Conservation (phyloP, 257 asterid species). For the Scutellaria galericulata region DNA sequence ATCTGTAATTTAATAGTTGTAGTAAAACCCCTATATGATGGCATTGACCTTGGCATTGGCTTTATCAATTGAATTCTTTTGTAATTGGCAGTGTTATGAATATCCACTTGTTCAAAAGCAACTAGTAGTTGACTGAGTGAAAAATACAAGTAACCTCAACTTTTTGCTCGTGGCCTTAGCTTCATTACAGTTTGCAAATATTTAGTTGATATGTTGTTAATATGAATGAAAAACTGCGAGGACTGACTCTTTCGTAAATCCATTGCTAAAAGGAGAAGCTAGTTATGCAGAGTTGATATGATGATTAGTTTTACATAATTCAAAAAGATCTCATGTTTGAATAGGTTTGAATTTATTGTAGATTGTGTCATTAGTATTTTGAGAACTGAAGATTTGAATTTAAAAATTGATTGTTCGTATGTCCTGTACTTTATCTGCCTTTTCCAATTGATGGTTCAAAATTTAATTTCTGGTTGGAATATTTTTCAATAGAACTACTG, state of each 20-base stretch:
- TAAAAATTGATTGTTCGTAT: background rate
- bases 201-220: slow-evolving; percentile 19
- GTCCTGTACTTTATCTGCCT: background rate
- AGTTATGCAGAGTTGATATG: background rate
- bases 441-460: background rate
- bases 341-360: background rate
- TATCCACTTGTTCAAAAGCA: background rate
- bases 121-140: background rate
- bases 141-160: background rate
- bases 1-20: background rate
- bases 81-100: background rate
- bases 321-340: slow-evolving; percentile 4
- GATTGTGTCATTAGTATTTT: slow-evolving; percentile 7
- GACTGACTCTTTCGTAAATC: background rate
- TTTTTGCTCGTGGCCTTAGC: background rate
- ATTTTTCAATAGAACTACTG: background rate
- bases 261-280: no score
- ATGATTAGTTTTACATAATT: background rate
- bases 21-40: background rate
- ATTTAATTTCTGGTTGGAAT: background rate
- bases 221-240: background rate
- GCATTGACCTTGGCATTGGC: background rate
- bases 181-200: slow-evolving; percentile 20
- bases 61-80: background rate
- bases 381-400: background rate